Conservation (phyloP, 345 rosid genomes). For the Clausena lansium region DNA sequence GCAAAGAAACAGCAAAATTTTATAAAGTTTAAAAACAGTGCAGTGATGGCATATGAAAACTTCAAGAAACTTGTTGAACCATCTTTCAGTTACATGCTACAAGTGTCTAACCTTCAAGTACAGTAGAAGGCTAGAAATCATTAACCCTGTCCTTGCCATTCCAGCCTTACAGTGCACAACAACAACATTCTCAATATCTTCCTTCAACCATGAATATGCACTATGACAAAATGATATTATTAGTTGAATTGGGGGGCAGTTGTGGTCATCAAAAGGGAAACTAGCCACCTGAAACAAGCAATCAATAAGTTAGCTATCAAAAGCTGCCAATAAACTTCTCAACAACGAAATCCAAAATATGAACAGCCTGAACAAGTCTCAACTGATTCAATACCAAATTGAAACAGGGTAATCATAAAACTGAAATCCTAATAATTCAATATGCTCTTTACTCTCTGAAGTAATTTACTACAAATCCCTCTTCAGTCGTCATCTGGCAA, state of each 20-base stretch:
- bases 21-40: conserved; percentile 9
- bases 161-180: conserved; percentile 94
- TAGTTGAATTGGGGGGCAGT: conserved; percentile 85
- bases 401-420: not conserved
- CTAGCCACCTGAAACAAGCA: conserved; percentile 66
- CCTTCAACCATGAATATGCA: conserved; percentile 86
- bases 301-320: not conserved
- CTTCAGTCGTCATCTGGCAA: not conserved
- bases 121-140: conserved; percentile 85
- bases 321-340: conserved; percentile 5
- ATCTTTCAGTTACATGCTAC: conserved; percentile 5
- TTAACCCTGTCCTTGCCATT: conserved; percentile 92
- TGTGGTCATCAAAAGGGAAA: conserved; percentile 89
- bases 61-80: conserved; percentile 12
- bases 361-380: not conserved
- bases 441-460: not conserved
- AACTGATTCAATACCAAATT: not conserved
- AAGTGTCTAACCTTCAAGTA: conserved; percentile 55
- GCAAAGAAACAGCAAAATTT: conserved; percentile 19
- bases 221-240: conserved; percentile 76
- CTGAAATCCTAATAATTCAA: not conserved
- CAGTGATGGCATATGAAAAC: conserved; percentile 7
- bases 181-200: conserved; percentile 89
- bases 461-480: not conserved
- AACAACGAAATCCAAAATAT: not conserved